A percentile compares a stretch with the other conserved stretches of the same genome.
Conservation (phyloP, 208 protist species). For the Porcisia deanei region DNA sequence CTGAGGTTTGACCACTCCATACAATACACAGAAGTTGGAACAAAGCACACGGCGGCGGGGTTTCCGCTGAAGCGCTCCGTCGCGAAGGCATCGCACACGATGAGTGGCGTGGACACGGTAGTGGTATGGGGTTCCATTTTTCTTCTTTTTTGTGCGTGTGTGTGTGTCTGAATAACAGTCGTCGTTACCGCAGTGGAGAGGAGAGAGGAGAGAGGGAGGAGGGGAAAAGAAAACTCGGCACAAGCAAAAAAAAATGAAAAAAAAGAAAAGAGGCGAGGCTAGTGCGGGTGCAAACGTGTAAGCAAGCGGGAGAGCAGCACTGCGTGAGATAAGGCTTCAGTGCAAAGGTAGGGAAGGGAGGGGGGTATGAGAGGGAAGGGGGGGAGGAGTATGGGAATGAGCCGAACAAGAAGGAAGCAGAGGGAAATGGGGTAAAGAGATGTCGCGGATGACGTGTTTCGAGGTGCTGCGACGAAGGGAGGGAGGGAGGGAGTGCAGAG, state of each 20-base stretch:
- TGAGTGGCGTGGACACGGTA: slow-evolving; percentile 45
- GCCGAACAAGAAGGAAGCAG: background rate
- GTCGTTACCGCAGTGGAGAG: slow-evolving; percentile 10
- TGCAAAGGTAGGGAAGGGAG: no score
- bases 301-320: background rate
- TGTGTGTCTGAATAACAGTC: background rate
- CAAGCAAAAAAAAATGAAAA: slow-evolving; percentile 7
- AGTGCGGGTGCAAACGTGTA: background rate
- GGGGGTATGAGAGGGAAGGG: background rate
- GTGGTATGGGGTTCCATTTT: slow-evolving; percentile 21
- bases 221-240: background rate
- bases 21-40: slow-evolving; percentile 51
- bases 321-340: no score
- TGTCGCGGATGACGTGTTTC: no score
- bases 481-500: no score
- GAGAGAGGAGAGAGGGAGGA: background rate
- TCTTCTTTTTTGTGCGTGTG: background rate
- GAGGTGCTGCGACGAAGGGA: no score
- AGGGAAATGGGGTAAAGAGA: background rate
- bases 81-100: slow-evolving; percentile 73
- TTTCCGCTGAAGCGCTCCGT: slow-evolving; percentile 66
- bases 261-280: background rate
- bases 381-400: background rate
- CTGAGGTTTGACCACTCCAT: slow-evolving; percentile 55
- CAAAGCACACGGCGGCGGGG: slow-evolving; percentile 60